Conservation (phyloP, 2,329 filamentous ascomycete species). For the Colletotrichum truncatum region DNA sequence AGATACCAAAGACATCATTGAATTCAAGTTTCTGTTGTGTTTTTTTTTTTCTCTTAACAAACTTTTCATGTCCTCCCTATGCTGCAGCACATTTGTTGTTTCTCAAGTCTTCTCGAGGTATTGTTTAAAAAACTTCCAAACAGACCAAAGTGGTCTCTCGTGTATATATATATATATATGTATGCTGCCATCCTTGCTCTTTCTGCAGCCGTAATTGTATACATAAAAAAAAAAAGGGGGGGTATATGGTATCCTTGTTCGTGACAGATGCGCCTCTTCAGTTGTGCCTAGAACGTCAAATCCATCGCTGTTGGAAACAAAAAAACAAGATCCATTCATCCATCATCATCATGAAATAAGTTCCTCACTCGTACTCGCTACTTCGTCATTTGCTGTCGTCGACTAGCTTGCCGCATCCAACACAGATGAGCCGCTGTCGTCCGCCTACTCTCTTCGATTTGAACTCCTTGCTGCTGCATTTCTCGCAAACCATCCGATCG, state of each 20-base stretch:
- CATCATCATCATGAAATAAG: not conserved
- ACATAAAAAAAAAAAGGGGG: too few species aligned
- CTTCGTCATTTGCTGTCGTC: constrained; percentile 17
- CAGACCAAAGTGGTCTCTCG: too few species aligned
- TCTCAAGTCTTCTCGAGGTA: not conserved
- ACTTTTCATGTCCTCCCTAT: not conserved
- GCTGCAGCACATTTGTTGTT: not conserved
- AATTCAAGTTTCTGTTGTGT: not conserved
- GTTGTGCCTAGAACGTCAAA: constrained; percentile 14
- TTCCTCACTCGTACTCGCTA: not conserved
- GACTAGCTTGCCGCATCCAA: constrained; percentile 55
- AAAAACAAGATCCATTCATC: not conserved
- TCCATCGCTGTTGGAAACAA: constrained; percentile 13
- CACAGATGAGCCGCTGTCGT: constrained; percentile 68
- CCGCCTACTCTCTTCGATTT: constrained; percentile 65
- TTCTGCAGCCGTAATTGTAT: constrained; percentile 10
- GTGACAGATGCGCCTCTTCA: constrained; percentile 19
- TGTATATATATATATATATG: not conserved
- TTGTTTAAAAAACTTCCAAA: not conserved
- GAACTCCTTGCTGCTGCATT: constrained; percentile 71
- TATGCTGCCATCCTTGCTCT: not conserved
- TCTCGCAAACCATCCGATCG: constrained; percentile 61
- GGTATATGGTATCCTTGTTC: constrained; percentile 26
- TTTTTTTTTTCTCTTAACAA: too few species aligned
- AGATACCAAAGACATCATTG: constrained; percentile 12